Base-by-base conservation (phyloP, 1,284 basidiomycete species). In the Mycosarcoma mackinlayi region DNA sequence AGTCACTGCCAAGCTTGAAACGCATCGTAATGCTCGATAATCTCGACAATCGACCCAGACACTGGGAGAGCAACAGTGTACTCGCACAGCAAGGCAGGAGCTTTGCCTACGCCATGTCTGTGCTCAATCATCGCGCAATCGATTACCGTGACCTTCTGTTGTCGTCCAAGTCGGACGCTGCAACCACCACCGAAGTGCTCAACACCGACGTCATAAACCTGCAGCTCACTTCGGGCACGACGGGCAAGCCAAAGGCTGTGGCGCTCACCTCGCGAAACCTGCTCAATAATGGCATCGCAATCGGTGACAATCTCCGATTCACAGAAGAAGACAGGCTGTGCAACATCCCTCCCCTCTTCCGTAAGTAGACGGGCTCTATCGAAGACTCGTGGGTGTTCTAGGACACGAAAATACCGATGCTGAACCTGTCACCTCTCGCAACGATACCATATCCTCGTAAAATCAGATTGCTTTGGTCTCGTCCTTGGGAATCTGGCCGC, bases 401-500 rank as follows among this genome's bases (percentile, higher is more conserved):
- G 1, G 25, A 5, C 6, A 37, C 6, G 4, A 19, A 7, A 18
- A 37, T 1, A 30, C 18, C 13, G 18, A 13, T n/a, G 35, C 40
- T 50, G 34, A 56, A 30, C 13, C 7, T 30, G 6, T 30, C 18
- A 21, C 9, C 18, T 30, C 14, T 19, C 14, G n/a, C n/a, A n/a
- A n/a, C n/a, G n/a, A n/a, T n/a, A n/a, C n/a, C n/a, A n/a, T n/a
- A n/a, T 21, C 41, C 11, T 21, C 34, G 30, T 11, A 9, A n/a
- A 11, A 6, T 33, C 52, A 67, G 64, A 93, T 79, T 93, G 91
- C 77, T 92, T 92, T 87, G 91, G 91, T 76, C 87, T 93, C 39
- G 88, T 92, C 10, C 81, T 93, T 72, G 91, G 92, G 34, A 93
- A 93, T 73, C 85, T 92, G 21, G 90, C 91, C 1, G 87, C 90